Evolutionary conservation across 345 rosid genomes (phyloP), one percentile per base, ranked within the genome.

Genomic region (Bruguiera gymnorhiza): DNA sequence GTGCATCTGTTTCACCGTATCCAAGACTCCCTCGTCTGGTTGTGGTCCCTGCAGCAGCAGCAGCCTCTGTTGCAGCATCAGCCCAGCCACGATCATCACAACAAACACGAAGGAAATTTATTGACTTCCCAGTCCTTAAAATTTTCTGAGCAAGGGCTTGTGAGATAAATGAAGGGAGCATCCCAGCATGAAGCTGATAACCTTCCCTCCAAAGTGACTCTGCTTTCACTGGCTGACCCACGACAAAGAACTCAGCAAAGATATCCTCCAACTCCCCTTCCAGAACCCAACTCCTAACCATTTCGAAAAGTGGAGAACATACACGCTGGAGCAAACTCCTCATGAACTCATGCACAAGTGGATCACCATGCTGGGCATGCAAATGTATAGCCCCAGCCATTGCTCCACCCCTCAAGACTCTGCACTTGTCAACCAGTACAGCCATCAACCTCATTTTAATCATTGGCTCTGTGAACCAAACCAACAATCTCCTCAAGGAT

Each of bases 361-460:
- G 90, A 71, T 95, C 96, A 53, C 99, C 99, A 16, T 95, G 99
- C 73, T 86, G 92, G 19, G 98, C 99, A 51, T 90, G 98, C 86
- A 95, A 73, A 84, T 95, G 98, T 68, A 95, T 92, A 70, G 98
- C 93, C 48, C 96, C 98, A 60, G 97, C 96, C 97, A 90, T 93
- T 8, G 98, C 92, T 55, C 98, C 98, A 52, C 97, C 98, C 81
- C 90, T 90, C 82, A 95, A 70, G 62, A 86, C 90, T 83, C 84
- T 83, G 74, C 99, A 95, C 55, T 92, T 92, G 75, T 92, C 97
- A 70, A 90, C 98, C 89, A 95, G 80, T 76, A 92, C 89, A 75
- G 92, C 99, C 99, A 95, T 95, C 63, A 95, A 77, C 78, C 99
- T 86, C 99, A 95, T 95, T 82, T 95, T 95, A 83, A 90, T 92